These are phyloP conservation scores for Bauhinia variegata DNA, from an alignment of 306 rosid species.

Conservation along the genomic window DNA sequence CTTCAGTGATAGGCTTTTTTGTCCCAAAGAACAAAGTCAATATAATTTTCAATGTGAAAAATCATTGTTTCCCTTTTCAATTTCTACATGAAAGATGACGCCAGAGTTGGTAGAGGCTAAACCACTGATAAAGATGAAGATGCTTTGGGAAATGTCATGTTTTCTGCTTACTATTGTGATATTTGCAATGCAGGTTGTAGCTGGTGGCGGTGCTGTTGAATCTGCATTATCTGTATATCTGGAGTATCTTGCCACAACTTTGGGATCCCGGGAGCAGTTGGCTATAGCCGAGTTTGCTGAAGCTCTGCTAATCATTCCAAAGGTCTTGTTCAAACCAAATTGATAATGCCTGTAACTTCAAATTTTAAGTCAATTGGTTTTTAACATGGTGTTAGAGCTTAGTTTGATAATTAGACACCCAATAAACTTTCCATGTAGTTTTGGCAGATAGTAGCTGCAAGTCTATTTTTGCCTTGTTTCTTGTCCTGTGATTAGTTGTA, in stretches of 20 bases:
- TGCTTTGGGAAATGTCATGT: not conserved
- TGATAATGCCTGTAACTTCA: not conserved
- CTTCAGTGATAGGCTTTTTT: no score
- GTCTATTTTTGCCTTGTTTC: not conserved
- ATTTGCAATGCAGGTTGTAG: constrained; percentile 71
- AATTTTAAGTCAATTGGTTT: not conserved
- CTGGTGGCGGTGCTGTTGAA: constrained; percentile 99
- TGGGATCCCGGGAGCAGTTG: constrained; percentile 98
- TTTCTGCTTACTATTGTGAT: not conserved
- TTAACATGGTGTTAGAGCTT: not conserved
- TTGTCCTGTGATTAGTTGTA: not conserved
- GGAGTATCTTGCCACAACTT: constrained; percentile 93
- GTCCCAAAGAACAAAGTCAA: no score
- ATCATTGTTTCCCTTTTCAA: no score
- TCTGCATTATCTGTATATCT: constrained; percentile 88
- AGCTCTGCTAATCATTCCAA: constrained; percentile 83
- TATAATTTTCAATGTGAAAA: no score
- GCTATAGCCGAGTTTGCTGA: constrained; percentile 99
- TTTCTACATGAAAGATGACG: no score
- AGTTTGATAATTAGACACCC: constrained; percentile 3
- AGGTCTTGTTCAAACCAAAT: constrained; percentile 44
- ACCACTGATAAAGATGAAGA: not conserved
- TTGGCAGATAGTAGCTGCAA: not conserved
- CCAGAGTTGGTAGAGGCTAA: not conserved
- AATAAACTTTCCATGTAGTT: constrained; percentile 2